A percentile compares a stretch with the other conserved stretches of the same genome.
These are phyloP conservation scores for Tuctoria greenei DNA, from an alignment of 176 grass and related monocot species.

Conservation along the genomic window DNA sequence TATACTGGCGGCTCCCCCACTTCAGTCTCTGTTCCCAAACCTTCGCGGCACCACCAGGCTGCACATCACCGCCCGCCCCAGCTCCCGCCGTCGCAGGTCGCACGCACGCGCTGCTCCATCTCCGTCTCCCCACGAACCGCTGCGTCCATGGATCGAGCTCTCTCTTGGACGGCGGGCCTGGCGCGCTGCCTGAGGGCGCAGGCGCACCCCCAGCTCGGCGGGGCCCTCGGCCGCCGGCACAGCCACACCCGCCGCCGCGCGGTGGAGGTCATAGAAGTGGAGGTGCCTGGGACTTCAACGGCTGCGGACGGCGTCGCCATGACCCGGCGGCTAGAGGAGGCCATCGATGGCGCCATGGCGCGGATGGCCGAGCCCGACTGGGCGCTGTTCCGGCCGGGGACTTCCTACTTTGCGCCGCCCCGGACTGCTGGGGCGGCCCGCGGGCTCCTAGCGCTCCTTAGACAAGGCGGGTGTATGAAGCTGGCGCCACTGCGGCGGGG, in stretches of 20 bases:
- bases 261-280: conserved; percentile 24
- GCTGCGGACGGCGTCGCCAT: conserved; percentile 18
- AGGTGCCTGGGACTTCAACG: neutral
- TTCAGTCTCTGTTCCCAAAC: neutral
- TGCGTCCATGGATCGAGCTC: conserved; percentile 30
- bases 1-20: conserved; percentile 24
- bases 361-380: conserved; percentile 48
- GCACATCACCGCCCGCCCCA: neutral
- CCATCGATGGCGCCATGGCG: conserved; percentile 52
- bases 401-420: conserved; percentile 53
- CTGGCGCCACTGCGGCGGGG: neutral
- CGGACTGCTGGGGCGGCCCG: conserved; percentile 29
- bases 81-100: conserved; percentile 1
- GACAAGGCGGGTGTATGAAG: neutral
- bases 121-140: neutral
- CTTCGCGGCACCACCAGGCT: conserved; percentile 30
- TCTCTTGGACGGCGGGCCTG: conserved; percentile 26
- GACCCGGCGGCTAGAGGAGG: conserved; percentile 40
- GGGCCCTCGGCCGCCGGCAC: conserved; percentile 10
- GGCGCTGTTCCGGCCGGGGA: conserved; percentile 58
- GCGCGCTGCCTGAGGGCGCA: conserved; percentile 4
- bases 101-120: neutral
- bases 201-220: neutral
- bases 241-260: conserved; percentile 40
- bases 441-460: conserved; percentile 36